Conservation (phyloP, 2,329 filamentous ascomycete species). For the Davidsoniella neocaledoniae region DNA sequence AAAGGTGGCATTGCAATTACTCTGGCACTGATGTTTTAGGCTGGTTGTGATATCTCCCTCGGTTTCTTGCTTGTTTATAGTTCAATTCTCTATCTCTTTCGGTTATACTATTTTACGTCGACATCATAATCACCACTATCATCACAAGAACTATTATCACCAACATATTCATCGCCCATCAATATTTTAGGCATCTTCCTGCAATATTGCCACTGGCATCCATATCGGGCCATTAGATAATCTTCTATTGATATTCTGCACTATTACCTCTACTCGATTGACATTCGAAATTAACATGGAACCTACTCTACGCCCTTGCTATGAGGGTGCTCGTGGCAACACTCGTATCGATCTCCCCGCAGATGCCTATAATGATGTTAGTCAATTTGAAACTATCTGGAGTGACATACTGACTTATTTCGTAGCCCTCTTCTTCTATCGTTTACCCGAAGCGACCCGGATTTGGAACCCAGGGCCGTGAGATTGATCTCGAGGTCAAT, state of each 20-base stretch:
- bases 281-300: slow-evolving; percentile 10
- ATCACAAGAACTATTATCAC: too few species aligned
- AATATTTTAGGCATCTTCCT: too few species aligned
- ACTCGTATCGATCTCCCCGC: slow-evolving; percentile 40
- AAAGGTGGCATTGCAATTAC: too few species aligned
- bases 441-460: slow-evolving; percentile 28
- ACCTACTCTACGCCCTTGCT: slow-evolving; percentile 18
- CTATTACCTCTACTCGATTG: background rate
- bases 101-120: too few species aligned
- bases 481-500: slow-evolving; percentile 47
- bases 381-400: slow-evolving; percentile 10
- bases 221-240: background rate
- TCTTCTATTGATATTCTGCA: background rate
- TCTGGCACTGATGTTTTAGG: too few species aligned
- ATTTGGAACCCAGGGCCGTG: slow-evolving; percentile 41
- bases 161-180: too few species aligned
- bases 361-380: slow-evolving; percentile 34
- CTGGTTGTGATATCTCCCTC: too few species aligned
- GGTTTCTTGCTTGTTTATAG: too few species aligned
- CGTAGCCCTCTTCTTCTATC: slow-evolving; percentile 1
- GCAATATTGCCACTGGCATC: background rate
- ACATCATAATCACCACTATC: too few species aligned
- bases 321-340: slow-evolving; percentile 20
- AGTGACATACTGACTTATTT: background rate
- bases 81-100: too few species aligned